A percentile compares a stretch with the other conserved stretches of the same genome.
These are phyloP conservation scores for Corymbia citriodora DNA, from an alignment of 441 rosid species.

Conservation along the genomic window DNA sequence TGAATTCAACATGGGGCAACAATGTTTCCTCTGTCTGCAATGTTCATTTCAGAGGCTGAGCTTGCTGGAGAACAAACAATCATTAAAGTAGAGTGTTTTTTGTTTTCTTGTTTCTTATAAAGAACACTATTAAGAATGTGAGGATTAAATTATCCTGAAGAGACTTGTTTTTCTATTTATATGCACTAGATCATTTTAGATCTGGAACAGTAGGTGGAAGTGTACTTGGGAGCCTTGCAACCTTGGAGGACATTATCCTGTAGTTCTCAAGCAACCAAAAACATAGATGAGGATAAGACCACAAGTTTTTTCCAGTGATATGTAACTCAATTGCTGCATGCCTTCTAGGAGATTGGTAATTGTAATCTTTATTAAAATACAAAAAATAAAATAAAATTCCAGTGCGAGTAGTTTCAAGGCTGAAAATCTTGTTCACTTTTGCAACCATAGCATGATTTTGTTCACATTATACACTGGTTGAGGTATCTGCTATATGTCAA, in stretches of 20 bases:
- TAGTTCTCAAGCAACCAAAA: not conserved
- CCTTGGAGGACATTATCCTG: not conserved
- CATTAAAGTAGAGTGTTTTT: not conserved
- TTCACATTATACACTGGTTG: not conserved
- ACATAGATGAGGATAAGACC: not conserved
- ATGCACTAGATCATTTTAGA: not conserved
- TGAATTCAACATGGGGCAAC: not conserved
- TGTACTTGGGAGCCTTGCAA: not conserved
- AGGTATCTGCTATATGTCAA: not conserved
- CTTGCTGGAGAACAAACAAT: not conserved
- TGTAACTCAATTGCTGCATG: not conserved
- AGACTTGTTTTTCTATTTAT: not conserved
- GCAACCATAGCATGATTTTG: not conserved
- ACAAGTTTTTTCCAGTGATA: not conserved
- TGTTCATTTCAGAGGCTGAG: not conserved
- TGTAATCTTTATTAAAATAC: not conserved
- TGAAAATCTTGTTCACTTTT: not conserved
- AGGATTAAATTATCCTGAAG: not conserved
- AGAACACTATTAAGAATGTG: not conserved
- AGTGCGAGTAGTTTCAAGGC: not conserved
- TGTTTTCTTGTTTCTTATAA: not conserved
- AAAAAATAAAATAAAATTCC: not conserved
- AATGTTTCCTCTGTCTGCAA: not conserved
- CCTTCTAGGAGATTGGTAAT: not conserved
- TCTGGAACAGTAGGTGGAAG: not conserved